Conservation (phyloP, 2,329 filamentous ascomycete genomes). For the Fusarium heterosporum region DNA sequence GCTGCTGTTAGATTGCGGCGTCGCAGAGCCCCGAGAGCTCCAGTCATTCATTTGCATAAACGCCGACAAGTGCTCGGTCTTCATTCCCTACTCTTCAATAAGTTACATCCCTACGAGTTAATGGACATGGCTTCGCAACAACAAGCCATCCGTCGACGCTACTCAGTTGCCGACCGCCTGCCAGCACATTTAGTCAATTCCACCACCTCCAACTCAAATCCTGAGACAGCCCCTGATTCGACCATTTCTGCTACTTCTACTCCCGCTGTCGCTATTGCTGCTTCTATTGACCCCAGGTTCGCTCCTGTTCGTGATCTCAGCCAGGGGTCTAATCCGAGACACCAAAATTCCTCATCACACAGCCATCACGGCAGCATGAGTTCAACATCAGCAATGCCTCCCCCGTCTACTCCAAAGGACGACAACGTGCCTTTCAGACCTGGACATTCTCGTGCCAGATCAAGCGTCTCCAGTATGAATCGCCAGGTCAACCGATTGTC, state of each 20-base stretch:
- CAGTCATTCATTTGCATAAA: slow-evolving; percentile 54
- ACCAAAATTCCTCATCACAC: slow-evolving; percentile 28
- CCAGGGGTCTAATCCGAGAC: slow-evolving; percentile 26
- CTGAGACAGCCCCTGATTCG: slow-evolving; percentile 28
- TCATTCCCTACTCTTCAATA: slow-evolving; percentile 47
- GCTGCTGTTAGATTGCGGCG: slow-evolving; percentile 56
- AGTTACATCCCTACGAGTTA: slow-evolving; percentile 43
- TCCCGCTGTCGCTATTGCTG: slow-evolving; percentile 19
- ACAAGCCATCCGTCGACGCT: slow-evolving; percentile 56
- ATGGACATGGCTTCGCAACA: slow-evolving; percentile 51
- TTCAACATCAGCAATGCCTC: slow-evolving; percentile 48
- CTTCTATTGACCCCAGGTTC: slow-evolving; percentile 23
- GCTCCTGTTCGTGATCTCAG: slow-evolving; percentile 28
- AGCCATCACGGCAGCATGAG: slow-evolving; percentile 33
- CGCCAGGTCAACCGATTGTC: slow-evolving; percentile 69
- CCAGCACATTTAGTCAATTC: slow-evolving; percentile 46
- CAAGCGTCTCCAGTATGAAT: slow-evolving; percentile 57
- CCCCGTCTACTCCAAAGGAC: slow-evolving; percentile 54
- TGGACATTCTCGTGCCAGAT: slow-evolving; percentile 62
- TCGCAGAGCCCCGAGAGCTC: slow-evolving; percentile 53
- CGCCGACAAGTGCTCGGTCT: slow-evolving; percentile 51
- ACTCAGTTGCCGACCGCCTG: slow-evolving; percentile 54
- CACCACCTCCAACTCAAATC: slow-evolving; percentile 40
- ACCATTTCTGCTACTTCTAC: slow-evolving; percentile 18
- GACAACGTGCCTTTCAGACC: slow-evolving; percentile 56